A percentile compares a stretch with the other conserved stretches of the same genome.
Evolutionary conservation across 2,329 filamentous ascomycete genomes (phyloP).

Genomic region (Sclerotinia subarctica): DNA sequence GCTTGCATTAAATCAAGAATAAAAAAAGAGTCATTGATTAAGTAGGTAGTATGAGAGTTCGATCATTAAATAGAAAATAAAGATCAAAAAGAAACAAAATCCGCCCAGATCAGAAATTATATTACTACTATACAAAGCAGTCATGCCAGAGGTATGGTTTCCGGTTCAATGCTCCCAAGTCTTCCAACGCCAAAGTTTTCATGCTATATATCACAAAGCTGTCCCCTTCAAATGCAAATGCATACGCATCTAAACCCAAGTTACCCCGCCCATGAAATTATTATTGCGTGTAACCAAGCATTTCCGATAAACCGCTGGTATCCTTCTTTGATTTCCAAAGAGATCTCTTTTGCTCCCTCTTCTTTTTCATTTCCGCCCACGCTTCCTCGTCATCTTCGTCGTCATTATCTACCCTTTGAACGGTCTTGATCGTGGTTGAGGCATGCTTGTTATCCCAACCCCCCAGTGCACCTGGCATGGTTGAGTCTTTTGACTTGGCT

Average conservation of each 20-base stretch:
- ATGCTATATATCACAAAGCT: constrained; percentile 23
- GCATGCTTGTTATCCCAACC: constrained; percentile 41
- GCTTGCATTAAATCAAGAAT: background rate
- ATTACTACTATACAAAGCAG: constrained; percentile 25
- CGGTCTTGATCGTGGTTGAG: constrained; percentile 42
- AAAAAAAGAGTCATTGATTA: background rate
- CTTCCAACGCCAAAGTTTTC: constrained; percentile 23
- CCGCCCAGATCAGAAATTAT: constrained; percentile 21
- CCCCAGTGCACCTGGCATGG: constrained; percentile 35
- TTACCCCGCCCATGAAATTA: constrained; percentile 22
- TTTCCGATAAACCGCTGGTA: constrained; percentile 36
- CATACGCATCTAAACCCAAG: constrained; percentile 19
- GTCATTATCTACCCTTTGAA: constrained; percentile 44
- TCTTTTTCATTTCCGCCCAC: constrained; percentile 68
- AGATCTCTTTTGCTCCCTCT: constrained; percentile 65
- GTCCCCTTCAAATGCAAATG: constrained; percentile 21
- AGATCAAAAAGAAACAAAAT: constrained; percentile 1
- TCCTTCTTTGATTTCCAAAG: constrained; percentile 61
- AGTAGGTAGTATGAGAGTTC: background rate
- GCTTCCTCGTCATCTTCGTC: constrained; percentile 64
- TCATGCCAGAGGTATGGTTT: constrained; percentile 20
- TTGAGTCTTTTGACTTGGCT: constrained; percentile 38
- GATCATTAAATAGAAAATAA: constrained; percentile 11
- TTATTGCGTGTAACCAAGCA: constrained; percentile 34
- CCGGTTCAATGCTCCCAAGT: constrained; percentile 20